phyloP scores from a whole-genome alignment of 1,139 yeast species.

The Kluyveromyces sp. region DNA sequence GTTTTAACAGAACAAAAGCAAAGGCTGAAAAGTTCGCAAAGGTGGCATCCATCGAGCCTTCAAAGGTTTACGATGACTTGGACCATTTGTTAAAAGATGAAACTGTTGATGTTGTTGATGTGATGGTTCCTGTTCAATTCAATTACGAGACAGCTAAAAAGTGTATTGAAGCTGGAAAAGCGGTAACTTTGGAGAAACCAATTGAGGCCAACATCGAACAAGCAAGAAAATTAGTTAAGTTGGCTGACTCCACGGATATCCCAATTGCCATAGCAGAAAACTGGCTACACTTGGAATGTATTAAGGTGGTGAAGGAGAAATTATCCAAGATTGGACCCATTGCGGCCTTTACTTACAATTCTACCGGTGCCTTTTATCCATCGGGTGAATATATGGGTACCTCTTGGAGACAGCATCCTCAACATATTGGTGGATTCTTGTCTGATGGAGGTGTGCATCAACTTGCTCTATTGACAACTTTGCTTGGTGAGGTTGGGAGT shows the following conservation, averaged over 20 bases:
- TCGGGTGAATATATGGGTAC: slow-evolving; percentile 60
- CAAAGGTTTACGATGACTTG: slow-evolving; percentile 53
- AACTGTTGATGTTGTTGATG: slow-evolving; percentile 68
- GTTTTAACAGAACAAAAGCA: slow-evolving; percentile 71
- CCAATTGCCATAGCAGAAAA: slow-evolving; percentile 80
- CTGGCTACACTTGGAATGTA: slow-evolving; percentile 64
- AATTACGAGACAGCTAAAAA: slow-evolving; percentile 58
- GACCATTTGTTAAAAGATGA: slow-evolving; percentile 60
- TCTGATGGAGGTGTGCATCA: slow-evolving; percentile 97
- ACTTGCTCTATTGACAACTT: slow-evolving; percentile 72
- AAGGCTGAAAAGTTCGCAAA: slow-evolving; percentile 80
- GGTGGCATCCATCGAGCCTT: slow-evolving; percentile 43
- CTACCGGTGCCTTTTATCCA: slow-evolving; percentile 73
- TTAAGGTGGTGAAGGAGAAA: slow-evolving; percentile 44
- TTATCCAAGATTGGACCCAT: slow-evolving; percentile 68
- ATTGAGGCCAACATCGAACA: slow-evolving; percentile 78
- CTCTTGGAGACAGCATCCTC: slow-evolving; percentile 81
- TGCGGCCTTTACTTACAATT: slow-evolving; percentile 66
- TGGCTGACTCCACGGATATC: slow-evolving; percentile 48
- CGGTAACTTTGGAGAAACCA: slow-evolving; percentile 80
- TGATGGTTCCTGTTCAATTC: slow-evolving; percentile 75
- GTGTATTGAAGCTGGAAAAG: slow-evolving; percentile 61
- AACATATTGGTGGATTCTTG: slow-evolving; percentile 84
- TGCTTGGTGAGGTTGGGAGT: slow-evolving; percentile 65
- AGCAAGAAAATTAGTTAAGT: slow-evolving; percentile 67